Evolutionary conservation across 202 grass and related monocot species (phyloP).

Genomic region (Eragrostis tef): DNA sequence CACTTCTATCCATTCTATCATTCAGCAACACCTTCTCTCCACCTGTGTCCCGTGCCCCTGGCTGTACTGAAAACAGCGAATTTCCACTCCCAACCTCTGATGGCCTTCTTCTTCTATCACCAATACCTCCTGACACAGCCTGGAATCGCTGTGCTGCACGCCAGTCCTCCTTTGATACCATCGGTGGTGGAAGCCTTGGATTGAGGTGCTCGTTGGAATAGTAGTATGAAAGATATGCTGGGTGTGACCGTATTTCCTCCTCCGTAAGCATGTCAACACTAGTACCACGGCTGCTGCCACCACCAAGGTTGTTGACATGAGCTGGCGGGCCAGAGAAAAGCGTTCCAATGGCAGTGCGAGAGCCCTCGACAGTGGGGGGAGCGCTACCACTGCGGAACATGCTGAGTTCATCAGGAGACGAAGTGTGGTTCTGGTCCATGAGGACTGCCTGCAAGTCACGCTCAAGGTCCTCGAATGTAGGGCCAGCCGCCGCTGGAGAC

Average conservation of each 20-base stretch:
- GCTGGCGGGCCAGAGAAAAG: constrained; percentile 42
- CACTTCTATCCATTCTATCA: constrained; percentile 45
- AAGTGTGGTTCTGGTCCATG: constrained; percentile 67
- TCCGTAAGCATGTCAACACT: constrained; percentile 60
- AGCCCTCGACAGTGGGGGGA: constrained; percentile 84
- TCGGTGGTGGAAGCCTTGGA: constrained; percentile 84
- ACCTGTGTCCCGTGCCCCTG: constrained; percentile 26
- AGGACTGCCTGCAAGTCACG: constrained; percentile 77
- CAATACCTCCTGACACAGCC: constrained; percentile 60
- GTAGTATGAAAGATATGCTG: constrained; percentile 80
- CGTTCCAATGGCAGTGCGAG: constrained; percentile 58
- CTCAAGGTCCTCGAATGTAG: constrained; percentile 80
- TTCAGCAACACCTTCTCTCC: constrained; percentile 40
- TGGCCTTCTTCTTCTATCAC: constrained; percentile 60
- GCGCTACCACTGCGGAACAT: constrained; percentile 87
- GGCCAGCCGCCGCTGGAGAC: constrained; percentile 45
- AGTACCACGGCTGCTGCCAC: not conserved
- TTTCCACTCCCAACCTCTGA: constrained; percentile 43
- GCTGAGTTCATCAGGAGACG: constrained; percentile 68
- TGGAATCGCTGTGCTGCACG: constrained; percentile 68
- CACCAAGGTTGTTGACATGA: constrained; percentile 3
- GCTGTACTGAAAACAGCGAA: constrained; percentile 80
- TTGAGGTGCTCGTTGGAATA: constrained; percentile 87
- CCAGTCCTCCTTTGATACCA: constrained; percentile 93
- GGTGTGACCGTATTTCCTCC: constrained; percentile 83